phyloP scores from a whole-genome alignment of 2,329 filamentous ascomycete species.

The Endoconidiophora polonica region DNA sequence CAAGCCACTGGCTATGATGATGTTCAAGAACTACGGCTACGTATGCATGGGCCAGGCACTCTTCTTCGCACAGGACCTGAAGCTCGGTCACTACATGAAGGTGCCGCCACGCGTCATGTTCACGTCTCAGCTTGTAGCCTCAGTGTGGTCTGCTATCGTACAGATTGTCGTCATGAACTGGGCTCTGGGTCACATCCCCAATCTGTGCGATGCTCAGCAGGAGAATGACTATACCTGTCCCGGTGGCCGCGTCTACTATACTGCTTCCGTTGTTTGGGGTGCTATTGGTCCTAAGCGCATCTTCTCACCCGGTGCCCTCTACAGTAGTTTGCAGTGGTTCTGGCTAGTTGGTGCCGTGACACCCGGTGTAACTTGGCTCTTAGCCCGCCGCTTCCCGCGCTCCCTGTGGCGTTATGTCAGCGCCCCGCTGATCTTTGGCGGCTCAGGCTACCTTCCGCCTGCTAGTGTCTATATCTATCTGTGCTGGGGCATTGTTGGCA shows the following conservation, averaged over 20 bases:
- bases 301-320: constrained; percentile 46
- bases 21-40: constrained; percentile 62
- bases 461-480: constrained; percentile 57
- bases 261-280: constrained; percentile 56
- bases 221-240: constrained; percentile 41
- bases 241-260: constrained; percentile 43
- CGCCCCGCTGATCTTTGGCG: constrained; percentile 52
- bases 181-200: constrained; percentile 43
- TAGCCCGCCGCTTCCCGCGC: constrained; percentile 44
- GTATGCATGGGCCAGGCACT: constrained; percentile 50
- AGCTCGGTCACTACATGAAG: constrained; percentile 54
- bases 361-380: constrained; percentile 46
- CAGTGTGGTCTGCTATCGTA: constrained; percentile 43
- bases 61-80: constrained; percentile 49
- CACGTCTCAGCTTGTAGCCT: constrained; percentile 40
- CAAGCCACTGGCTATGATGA: constrained; percentile 55
- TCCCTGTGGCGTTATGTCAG: constrained; percentile 48
- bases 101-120: constrained; percentile 46
- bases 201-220: constrained; percentile 39
- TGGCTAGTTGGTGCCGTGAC: constrained; percentile 49
- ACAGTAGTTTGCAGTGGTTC: constrained; percentile 50
- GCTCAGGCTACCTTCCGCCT: constrained; percentile 45
- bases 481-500: constrained; percentile 51
- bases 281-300: constrained; percentile 55
- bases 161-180: constrained; percentile 51